A percentile compares a stretch with the other conserved stretches of the same genome.
These are phyloP conservation scores for Dioscorea alata DNA, from an alignment of 106 monocot species.

Conservation along the genomic window DNA sequence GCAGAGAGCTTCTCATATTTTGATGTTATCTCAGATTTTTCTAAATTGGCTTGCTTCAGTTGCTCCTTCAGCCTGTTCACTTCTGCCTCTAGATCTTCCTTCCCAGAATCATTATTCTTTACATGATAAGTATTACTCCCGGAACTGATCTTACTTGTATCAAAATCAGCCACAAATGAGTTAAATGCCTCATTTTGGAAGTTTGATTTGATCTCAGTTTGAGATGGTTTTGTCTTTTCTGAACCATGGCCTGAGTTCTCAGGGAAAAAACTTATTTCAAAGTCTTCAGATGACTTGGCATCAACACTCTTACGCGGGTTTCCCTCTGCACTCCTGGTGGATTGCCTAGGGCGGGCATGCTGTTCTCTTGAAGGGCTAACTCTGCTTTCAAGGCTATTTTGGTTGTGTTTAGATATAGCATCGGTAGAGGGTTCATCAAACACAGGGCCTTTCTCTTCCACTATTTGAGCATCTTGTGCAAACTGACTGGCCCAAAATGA, in stretches of 20 bases:
- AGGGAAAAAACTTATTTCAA: constrained; percentile 70
- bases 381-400: constrained; percentile 15
- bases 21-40: constrained; percentile 71
- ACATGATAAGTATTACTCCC: constrained; percentile 8
- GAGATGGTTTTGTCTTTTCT: constrained; percentile 24
- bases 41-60: constrained; percentile 63
- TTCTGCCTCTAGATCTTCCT: constrained; percentile 53
- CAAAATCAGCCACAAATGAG: constrained; percentile 64
- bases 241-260: constrained; percentile 23
- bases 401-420: constrained; percentile 22
- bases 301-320: constrained; percentile 19
- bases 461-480: constrained; percentile 33
- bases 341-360: not conserved
- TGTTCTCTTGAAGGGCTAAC: constrained; percentile 17
- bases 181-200: constrained; percentile 51
- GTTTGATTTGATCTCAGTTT: constrained; percentile 16
- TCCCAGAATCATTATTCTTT: constrained; percentile 14
- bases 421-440: constrained; percentile 51
- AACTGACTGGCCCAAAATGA: constrained; percentile 88
- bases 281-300: constrained; percentile 38
- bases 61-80: constrained; percentile 66
- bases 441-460: constrained; percentile 28
- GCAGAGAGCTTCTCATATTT: constrained; percentile 88
- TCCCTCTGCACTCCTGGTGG: constrained; percentile 7
- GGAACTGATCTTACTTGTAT: constrained; percentile 29